Percentiles rank a stretch among this genome's conserved stretches.
Evolutionary conservation across 1,139 yeast species (phyloP).

Genomic region (Debaryomyces subglobosus): DNA sequence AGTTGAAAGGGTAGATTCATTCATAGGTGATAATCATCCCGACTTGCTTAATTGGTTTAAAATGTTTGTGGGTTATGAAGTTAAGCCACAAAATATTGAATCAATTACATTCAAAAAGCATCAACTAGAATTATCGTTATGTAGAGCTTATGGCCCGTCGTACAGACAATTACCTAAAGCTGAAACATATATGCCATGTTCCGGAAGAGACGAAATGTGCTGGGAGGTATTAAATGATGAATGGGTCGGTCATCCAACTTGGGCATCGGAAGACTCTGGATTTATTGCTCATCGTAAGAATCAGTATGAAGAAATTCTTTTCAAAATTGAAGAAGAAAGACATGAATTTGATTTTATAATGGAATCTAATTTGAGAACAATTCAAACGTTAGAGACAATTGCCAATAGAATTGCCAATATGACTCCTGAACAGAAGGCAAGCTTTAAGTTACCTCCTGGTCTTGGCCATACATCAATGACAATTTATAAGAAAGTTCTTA

Average conservation of each 20-base stretch:
- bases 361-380: conserved; percentile 93
- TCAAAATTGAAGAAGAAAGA: conserved; percentile 95
- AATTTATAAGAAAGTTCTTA: conserved; percentile 88
- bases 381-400: conserved; percentile 92
- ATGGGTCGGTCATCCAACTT: conserved; percentile 99
- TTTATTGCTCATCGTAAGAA: conserved; percentile 97
- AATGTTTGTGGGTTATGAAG: conserved; percentile 85
- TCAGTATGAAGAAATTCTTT: conserved; percentile 93
- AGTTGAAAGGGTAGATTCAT: conserved; percentile 82
- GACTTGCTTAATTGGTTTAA: conserved; percentile 92
- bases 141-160: conserved; percentile 91
- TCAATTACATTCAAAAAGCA: conserved; percentile 88
- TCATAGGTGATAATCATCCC: conserved; percentile 72
- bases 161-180: conserved; percentile 91
- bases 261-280: conserved; percentile 99
- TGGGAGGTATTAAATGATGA: conserved; percentile 98
- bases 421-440: conserved; percentile 86
- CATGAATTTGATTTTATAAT: conserved; percentile 95
- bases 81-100: conserved; percentile 76
- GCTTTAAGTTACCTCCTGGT: conserved; percentile 88
- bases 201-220: conserved; percentile 98
- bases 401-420: conserved; percentile 93
- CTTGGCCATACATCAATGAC: conserved; percentile 89
- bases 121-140: conserved; percentile 81
- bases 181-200: conserved; percentile 96